These are phyloP conservation scores for Collybiopsis luxurians DNA, from an alignment of 768 basidiomycete genomes.

Conservation along the genomic window DNA sequence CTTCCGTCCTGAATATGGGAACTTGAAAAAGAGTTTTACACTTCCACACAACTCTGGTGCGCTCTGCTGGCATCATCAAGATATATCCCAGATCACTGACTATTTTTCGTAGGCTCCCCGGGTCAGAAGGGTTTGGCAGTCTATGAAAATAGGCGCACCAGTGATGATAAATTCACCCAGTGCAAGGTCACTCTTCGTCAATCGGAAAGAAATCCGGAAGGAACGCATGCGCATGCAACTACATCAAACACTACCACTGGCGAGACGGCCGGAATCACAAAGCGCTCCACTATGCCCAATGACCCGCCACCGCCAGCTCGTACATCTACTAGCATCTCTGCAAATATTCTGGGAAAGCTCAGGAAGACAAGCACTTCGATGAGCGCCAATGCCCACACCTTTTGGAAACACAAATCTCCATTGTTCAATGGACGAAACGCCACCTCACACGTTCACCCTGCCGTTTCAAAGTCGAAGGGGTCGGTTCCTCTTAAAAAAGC, in stretches of 20 bases:
- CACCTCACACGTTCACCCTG: background rate
- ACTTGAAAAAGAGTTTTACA: background rate
- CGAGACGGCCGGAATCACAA: background rate
- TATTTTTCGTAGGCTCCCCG: background rate
- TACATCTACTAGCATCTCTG: background rate
- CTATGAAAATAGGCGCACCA: background rate
- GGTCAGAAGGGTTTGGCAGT: background rate
- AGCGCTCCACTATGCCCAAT: background rate
- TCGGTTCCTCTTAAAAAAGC: background rate
- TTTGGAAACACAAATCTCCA: background rate
- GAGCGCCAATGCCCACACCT: background rate
- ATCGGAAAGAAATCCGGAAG: background rate
- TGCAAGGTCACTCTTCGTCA: background rate
- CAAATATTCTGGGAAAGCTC: background rate
- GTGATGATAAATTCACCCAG: background rate
- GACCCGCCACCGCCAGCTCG: background rate
- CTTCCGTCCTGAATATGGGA: background rate
- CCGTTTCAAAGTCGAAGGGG: background rate
- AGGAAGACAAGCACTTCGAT: background rate
- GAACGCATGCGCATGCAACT: too few species aligned
- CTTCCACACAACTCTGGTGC: background rate
- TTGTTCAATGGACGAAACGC: background rate
- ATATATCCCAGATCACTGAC: background rate
- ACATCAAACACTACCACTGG: background rate
- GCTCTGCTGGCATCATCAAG: background rate